Base-by-base conservation (phyloP, 2,329 filamentous ascomycete genomes). In the Stemphylium lycopersici region DNA sequence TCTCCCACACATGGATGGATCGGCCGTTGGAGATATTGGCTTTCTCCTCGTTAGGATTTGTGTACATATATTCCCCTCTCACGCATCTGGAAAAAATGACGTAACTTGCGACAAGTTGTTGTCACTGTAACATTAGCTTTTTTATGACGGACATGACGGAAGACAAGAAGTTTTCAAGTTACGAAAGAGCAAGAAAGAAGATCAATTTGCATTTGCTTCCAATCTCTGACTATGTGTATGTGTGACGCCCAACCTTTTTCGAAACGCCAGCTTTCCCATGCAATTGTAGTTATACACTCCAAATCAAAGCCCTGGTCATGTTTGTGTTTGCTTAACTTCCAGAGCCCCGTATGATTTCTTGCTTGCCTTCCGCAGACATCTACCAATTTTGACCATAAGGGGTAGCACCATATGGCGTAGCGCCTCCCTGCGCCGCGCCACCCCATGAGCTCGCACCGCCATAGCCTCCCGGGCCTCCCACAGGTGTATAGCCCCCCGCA, bases 381-480 rank as follows among this genome's bases (percentile, higher is more conserved):
- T 65, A 69, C 65, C 66, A 62, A 45, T 31, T 48, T 58, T 65
- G 69, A 36, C 85, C 85, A 66, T 88, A 88, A 8, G 85, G 84
- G 10, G 84, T 87, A 24, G 83, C 83, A 36, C 84, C 84, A 65
- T 83, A 86, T 5, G 83, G 83, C 18, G 84, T 86, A 48, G 81
- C 69, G 20, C 68, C 77, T 16, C 77, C 78, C 29, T 62, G 65
- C 11, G 52, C 60, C 33, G 58, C 59, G 7, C 77, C 85, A 15
- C 88, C 88, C 84, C 90, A 93, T 15, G 84, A 79, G 68, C 84
- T 89, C 56, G 83, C 79, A 20, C 67, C 66, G 76, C 81, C 69
- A 39, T 70, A 70, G 20, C 81, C 85, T 34, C 54, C 57, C 13
- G 89, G 87, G 20, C 81, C 86, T 12, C 57, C 57, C 4, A 56